Evolutionary conservation across 495 filamentous ascomycete genomes (phyloP), one percentile per base, ranked within the genome.

Genomic region (Paragyromitra xinjiangensis): DNA sequence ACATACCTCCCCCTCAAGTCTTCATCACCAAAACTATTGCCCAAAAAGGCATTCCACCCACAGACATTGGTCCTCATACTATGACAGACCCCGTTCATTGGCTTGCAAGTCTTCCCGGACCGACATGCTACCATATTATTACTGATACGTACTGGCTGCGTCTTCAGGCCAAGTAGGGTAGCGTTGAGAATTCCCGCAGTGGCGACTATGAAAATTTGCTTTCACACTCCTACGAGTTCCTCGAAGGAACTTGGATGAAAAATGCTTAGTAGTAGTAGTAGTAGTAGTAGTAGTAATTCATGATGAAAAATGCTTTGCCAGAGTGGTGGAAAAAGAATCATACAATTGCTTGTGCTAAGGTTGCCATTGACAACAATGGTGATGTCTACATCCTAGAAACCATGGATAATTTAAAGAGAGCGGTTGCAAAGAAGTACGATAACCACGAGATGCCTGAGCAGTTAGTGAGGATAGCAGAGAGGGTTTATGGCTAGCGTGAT

Each of bases 401-500:
- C n/a, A 19, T 26, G 16, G 12, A 68, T 6, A n/a, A 55, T 4
- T 19, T 68, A 0, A 68, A 6, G 1, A 9, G 16, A 1, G 48
- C 24, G 34, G 11, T 55, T 40, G 64, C 16, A 5, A 4, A 26
- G 6, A 68, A 68, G 34, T 68, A 68, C 19, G 1, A 5, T 16
- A 40, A 42, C 24, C n/a, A 22, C 3, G 9, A 68, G n/a, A 24
- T 68, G 2, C 29, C 48, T 9, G 5, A 8, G 19, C 16, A 55
- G 29, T 34, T 68, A 16, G 7, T 68, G n/a, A 0, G n/a, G 0
- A 16, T 55, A n/a, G 64, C 64, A 12, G 48, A 55, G 48, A 55
- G 64, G 34, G 48, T 68, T 22, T 68, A 68, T 14, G 48, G 64
- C 9, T 68, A 48, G 64, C 22, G 64, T 24, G 64, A 39, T 34